Conservation (phyloP, 1,139 yeast species). For the Debaryomycetaceae sp. region DNA sequence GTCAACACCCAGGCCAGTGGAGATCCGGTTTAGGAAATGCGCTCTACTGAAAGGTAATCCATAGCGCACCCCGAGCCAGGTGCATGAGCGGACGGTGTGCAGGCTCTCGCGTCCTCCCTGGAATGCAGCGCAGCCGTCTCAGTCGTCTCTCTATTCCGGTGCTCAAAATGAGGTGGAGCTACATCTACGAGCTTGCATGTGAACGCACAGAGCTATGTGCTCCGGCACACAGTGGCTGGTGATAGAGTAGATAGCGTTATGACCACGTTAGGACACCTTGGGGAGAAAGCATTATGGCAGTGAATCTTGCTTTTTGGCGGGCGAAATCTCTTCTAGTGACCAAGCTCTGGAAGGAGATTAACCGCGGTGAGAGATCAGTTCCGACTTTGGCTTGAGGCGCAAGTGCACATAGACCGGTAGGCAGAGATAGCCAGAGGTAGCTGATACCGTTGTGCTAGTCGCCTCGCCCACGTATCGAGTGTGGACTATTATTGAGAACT, state of each 20-base stretch:
- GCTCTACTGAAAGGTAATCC: not conserved
- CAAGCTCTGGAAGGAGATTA: too few relatives aligned
- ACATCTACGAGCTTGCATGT: not conserved
- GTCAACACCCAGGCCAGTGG: not conserved
- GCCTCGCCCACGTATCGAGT: too few relatives aligned
- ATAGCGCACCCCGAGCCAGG: too few relatives aligned
- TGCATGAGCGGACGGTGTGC: too few relatives aligned
- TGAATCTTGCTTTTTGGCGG: not conserved
- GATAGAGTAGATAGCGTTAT: not conserved
- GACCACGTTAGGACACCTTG: not conserved
- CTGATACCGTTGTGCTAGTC: too few relatives aligned
- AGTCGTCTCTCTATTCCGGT: not conserved
- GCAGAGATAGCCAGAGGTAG: too few relatives aligned
- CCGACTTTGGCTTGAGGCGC: too few relatives aligned
- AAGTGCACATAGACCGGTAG: too few relatives aligned
- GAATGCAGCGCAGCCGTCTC: not conserved
- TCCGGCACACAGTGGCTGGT: not conserved
- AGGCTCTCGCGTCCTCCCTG: too few relatives aligned
- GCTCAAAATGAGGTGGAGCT: not conserved
- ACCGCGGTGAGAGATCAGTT: too few relatives aligned
- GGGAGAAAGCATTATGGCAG: not conserved
- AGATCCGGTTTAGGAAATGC: not conserved
- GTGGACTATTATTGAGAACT: too few relatives aligned
- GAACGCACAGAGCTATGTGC: not conserved
- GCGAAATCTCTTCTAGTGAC: too few relatives aligned